These are phyloP conservation scores for Leishmania gerbilli DNA, from an alignment of 208 protist genomes.

Conservation along the genomic window DNA sequence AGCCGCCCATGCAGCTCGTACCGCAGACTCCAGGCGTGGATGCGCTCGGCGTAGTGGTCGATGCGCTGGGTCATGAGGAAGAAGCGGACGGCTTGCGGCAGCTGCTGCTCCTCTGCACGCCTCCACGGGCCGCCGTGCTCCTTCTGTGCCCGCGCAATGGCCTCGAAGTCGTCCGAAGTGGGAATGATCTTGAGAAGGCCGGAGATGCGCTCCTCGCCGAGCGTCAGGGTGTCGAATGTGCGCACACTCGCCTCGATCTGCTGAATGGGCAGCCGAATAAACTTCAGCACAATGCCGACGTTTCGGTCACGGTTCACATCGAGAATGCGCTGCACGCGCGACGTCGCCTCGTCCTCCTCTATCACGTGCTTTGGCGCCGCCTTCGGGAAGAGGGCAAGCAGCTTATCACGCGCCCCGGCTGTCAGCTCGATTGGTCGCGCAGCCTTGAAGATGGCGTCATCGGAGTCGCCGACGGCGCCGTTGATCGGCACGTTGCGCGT, in stretches of 20 bases:
- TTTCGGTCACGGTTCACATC: slow-evolving; percentile 65
- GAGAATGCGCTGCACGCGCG: slow-evolving; percentile 34
- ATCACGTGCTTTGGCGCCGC: slow-evolving; percentile 16
- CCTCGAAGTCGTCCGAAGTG: slow-evolving; percentile 50
- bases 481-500: slow-evolving; percentile 68
- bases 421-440: slow-evolving; percentile 6
- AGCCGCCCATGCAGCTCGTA: slow-evolving; percentile 49
- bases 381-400: slow-evolving; percentile 37
- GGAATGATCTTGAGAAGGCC: slow-evolving; percentile 75
- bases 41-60: slow-evolving; percentile 64
- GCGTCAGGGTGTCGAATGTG: slow-evolving; percentile 74
- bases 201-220: slow-evolving; percentile 67
- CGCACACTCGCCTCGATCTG: slow-evolving; percentile 73
- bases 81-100: slow-evolving; percentile 60
- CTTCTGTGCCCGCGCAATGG: slow-evolving; percentile 45
- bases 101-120: slow-evolving; percentile 45
- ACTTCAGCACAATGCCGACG: slow-evolving; percentile 77
- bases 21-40: slow-evolving; percentile 78
- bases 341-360: slow-evolving; percentile 21
- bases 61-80: slow-evolving; percentile 79
- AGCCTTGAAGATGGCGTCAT: slow-evolving; percentile 37
- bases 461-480: slow-evolving; percentile 29
- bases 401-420: slow-evolving; percentile 9
- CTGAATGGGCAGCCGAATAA: slow-evolving; percentile 77
- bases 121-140: slow-evolving; percentile 46